Conservation (phyloP, 2,329 filamentous ascomycete genomes). For the Cladosporium sp. region DNA sequence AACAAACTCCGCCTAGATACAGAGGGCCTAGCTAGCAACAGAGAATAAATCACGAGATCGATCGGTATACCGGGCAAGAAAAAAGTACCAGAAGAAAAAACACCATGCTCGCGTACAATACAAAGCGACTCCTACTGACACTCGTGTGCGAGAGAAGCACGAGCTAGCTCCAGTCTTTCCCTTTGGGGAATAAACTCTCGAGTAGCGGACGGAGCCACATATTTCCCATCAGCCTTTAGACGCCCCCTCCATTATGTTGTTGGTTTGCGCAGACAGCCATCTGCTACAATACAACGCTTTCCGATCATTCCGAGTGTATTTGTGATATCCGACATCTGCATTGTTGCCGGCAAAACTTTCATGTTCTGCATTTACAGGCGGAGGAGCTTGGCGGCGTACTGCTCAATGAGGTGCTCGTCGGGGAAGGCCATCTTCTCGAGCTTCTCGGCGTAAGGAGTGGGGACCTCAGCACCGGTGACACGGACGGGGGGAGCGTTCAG, state of each 20-base stretch:
- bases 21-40: constrained; percentile 7
- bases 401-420: constrained; percentile 80
- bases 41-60: neutral
- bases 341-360: neutral
- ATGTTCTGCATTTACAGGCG: constrained; percentile 55
- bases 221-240: constrained; percentile 14
- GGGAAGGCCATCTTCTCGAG: constrained; percentile 97
- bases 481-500: constrained; percentile 90
- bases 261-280: neutral
- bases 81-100: constrained; percentile 4
- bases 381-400: constrained; percentile 86
- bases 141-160: constrained; percentile 11
- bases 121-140: constrained; percentile 13
- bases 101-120: constrained; percentile 18
- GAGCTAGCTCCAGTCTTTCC: neutral
- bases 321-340: neutral
- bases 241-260: constrained; percentile 16
- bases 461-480: constrained; percentile 94
- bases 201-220: neutral
- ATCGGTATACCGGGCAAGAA: constrained; percentile 1
- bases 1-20: constrained; percentile 6
- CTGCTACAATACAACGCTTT: constrained; percentile 10
- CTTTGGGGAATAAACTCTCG: neutral
- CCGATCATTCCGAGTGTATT: neutral
- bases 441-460: constrained; percentile 89